Evolutionary conservation across 805 yeast species (phyloP).

Genomic region (Kodamaea fukazawae): DNA sequence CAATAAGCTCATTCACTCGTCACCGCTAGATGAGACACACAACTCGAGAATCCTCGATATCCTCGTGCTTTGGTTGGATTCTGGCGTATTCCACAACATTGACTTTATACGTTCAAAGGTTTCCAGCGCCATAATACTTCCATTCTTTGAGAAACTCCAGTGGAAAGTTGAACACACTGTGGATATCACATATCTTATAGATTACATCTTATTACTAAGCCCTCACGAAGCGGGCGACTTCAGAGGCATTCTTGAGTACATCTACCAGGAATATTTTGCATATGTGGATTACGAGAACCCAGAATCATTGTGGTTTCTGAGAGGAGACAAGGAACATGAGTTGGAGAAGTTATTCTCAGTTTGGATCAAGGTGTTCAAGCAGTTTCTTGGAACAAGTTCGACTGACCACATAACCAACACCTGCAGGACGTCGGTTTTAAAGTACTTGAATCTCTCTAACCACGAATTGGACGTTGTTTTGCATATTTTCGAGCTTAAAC

Average conservation of each 20-base stretch:
- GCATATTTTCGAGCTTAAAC: slow-evolving; percentile 5
- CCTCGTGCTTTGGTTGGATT: slow-evolving; percentile 16
- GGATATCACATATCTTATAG: slow-evolving; percentile 17
- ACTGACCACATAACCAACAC: background rate
- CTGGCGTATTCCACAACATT: slow-evolving; percentile 15
- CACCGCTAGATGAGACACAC: slow-evolving; percentile 4
- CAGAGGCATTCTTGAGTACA: slow-evolving; percentile 3
- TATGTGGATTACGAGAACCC: slow-evolving; percentile 11
- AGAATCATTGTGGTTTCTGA: slow-evolving; percentile 15
- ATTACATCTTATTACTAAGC: slow-evolving; percentile 19
- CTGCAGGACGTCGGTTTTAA: slow-evolving; percentile 3
- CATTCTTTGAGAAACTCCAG: slow-evolving; percentile 12
- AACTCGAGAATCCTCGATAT: slow-evolving; percentile 11
- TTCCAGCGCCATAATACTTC: slow-evolving; percentile 18
- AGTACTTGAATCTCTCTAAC: background rate
- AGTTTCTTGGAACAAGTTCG: slow-evolving; percentile 9
- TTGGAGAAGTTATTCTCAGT: slow-evolving; percentile 11
- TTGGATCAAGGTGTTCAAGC: slow-evolving; percentile 17
- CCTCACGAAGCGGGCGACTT: slow-evolving; percentile 10
- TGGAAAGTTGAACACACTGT: slow-evolving; percentile 14
- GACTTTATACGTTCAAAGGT: slow-evolving; percentile 14
- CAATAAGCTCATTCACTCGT: background rate
- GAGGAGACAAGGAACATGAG: background rate
- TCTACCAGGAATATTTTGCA: slow-evolving; percentile 11
- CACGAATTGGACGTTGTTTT: background rate